Evolutionary conservation across 2,329 filamentous ascomycete genomes (phyloP).

Genomic region (Fusarium gaditjirri): DNA sequence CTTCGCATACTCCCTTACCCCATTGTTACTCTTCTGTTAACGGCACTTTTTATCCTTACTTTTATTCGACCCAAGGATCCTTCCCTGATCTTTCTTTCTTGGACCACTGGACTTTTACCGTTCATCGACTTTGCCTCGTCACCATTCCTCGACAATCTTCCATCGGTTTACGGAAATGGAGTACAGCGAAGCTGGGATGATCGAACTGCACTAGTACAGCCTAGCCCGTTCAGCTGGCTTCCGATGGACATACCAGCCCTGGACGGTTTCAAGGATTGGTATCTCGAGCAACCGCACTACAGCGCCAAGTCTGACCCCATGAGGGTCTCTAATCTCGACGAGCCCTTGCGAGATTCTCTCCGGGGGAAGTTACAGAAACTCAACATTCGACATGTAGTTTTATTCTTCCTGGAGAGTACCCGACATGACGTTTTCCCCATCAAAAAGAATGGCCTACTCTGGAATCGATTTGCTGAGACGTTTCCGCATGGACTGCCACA

Average conservation of each 20-base stretch:
- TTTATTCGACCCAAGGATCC: conserved; percentile 43
- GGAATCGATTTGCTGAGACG: conserved; percentile 46
- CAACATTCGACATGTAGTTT: conserved; percentile 54
- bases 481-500: conserved; percentile 46
- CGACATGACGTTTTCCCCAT: conserved; percentile 57
- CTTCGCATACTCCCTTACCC: background rate
- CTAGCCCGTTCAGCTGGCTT: conserved; percentile 40
- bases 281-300: conserved; percentile 46
- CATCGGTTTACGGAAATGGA: conserved; percentile 33
- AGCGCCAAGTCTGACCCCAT: conserved; percentile 51
- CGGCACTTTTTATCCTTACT: conserved; percentile 9
- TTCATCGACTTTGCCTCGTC: conserved; percentile 49
- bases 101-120: conserved; percentile 47
- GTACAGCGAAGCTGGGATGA: conserved; percentile 43
- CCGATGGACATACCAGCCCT: conserved; percentile 30
- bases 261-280: conserved; percentile 45
- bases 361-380: conserved; percentile 41
- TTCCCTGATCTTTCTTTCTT: conserved; percentile 49
- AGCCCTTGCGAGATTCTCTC: conserved; percentile 44
- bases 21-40: conserved; percentile 16
- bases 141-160: conserved; percentile 39
- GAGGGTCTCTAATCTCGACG: conserved; percentile 52
- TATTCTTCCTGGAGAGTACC: conserved; percentile 58
- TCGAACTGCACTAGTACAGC: conserved; percentile 40
- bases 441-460: conserved; percentile 52